These are phyloP conservation scores for Acanthamoeba lenticulata DNA, from an alignment of 208 protist genomes.

Conservation along the genomic window DNA sequence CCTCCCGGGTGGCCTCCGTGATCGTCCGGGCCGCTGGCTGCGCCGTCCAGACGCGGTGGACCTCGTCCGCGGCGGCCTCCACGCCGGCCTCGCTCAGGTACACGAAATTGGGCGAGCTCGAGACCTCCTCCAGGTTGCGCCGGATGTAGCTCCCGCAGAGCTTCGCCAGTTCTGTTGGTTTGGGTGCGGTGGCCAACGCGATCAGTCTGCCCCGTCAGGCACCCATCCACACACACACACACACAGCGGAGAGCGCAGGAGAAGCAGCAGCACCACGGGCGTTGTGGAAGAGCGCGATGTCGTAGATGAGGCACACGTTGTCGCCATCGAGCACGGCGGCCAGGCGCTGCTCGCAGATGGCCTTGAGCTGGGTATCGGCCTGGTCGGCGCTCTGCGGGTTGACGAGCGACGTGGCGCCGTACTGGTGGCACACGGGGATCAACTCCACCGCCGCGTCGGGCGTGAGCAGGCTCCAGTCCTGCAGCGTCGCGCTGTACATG, in stretches of 20 bases:
- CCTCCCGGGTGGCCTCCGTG: neutral
- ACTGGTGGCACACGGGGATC: slow-evolving; percentile 87
- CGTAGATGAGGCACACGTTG: slow-evolving; percentile 39
- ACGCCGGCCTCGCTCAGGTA: neutral
- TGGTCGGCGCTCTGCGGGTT: slow-evolving; percentile 97
- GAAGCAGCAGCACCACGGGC: neutral
- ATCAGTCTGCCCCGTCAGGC: neutral
- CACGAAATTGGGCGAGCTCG: neutral
- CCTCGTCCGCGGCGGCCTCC: neutral
- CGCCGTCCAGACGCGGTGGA: neutral
- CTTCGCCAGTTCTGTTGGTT: neutral
- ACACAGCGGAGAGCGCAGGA: neutral
- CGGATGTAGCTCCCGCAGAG: neutral
- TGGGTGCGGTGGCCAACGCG: neutral
- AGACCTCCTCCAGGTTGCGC: neutral
- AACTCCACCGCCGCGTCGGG: neutral
- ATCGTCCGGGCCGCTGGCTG: neutral
- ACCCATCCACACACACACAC: neutral
- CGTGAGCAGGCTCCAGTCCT: neutral
- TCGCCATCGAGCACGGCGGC: slow-evolving; percentile 78
- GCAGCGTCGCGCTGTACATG: slow-evolving; percentile 6
- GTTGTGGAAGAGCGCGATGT: slow-evolving; percentile 19
- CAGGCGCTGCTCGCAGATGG: slow-evolving; percentile 95
- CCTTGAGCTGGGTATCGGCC: slow-evolving; percentile 97
- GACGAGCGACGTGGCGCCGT: slow-evolving; percentile 96